Evolutionary conservation across 1,284 basidiomycete species (phyloP).

Genomic region (Melampsora larici-populina): DNA sequence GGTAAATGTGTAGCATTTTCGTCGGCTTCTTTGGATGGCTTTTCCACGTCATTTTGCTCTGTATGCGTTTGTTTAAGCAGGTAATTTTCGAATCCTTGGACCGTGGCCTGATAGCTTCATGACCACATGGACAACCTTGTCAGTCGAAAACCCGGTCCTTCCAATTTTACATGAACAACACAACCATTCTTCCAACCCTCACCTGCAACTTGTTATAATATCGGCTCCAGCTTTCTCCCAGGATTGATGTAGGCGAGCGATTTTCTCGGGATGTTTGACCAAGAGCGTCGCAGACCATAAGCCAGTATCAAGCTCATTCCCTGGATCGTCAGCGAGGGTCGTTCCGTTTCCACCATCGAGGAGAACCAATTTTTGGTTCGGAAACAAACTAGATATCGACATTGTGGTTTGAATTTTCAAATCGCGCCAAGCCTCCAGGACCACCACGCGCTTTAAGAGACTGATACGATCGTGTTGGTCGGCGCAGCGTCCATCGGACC

Average conservation of each 20-base stretch:
- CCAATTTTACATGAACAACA: not conserved
- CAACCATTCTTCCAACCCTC: not conserved
- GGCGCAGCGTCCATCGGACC: too few relatives aligned
- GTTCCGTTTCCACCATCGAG: slow-evolving; percentile 31
- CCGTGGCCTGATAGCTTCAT: slow-evolving; percentile 25
- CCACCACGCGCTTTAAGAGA: too few relatives aligned
- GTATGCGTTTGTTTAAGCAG: not conserved
- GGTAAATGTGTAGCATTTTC: not conserved
- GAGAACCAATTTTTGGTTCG: not conserved
- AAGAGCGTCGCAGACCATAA: slow-evolving; percentile 25
- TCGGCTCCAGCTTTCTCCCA: slow-evolving; percentile 31
- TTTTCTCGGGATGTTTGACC: slow-evolving; percentile 10
- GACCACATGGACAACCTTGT: not conserved
- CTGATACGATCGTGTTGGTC: too few relatives aligned
- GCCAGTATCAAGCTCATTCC: not conserved
- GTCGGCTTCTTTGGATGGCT: not conserved
- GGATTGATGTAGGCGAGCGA: slow-evolving; percentile 1
- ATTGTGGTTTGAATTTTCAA: not conserved
- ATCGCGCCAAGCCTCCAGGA: too few relatives aligned
- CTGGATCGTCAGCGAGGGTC: slow-evolving; percentile 23
- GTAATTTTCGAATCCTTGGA: slow-evolving; percentile 13
- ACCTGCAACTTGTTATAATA: slow-evolving; percentile 20
- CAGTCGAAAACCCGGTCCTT: not conserved
- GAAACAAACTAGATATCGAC: slow-evolving; percentile 16
- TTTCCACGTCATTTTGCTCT: not conserved